Conservation (phyloP, 1,284 basidiomycete genomes). For the Tilletiaria anomala region DNA sequence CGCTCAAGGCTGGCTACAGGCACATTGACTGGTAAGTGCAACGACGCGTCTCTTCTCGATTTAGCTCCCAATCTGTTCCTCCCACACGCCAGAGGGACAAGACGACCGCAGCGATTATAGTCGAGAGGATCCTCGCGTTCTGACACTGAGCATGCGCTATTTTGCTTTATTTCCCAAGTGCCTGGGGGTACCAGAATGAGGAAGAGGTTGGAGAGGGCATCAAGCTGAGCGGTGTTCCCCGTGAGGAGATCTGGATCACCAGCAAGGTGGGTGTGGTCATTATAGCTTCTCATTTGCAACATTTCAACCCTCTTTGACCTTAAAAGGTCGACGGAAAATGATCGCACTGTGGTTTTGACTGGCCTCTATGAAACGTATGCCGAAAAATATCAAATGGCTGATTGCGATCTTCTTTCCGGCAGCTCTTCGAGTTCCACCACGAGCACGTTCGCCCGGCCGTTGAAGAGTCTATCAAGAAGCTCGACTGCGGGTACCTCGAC, state of each 20-base stretch:
- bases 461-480: slow-evolving; percentile 55
- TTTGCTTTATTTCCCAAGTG: slow-evolving; percentile 3
- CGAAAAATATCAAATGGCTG: background rate
- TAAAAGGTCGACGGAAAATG: slow-evolving; percentile 22
- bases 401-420: background rate
- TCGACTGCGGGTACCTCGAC: slow-evolving; percentile 62
- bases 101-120: too few species aligned
- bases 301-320: slow-evolving; percentile 52
- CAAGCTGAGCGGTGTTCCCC: slow-evolving; percentile 54
- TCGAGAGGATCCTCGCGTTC: background rate
- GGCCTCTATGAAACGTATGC: background rate
- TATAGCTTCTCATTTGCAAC: too few species aligned
- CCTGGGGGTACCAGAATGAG: slow-evolving; percentile 50
- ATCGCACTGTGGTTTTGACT: slow-evolving; percentile 3
- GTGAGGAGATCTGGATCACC: slow-evolving; percentile 69
- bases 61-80: background rate
- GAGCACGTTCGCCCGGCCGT: slow-evolving; percentile 45
- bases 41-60: background rate
- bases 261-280: slow-evolving; percentile 70
- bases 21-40: slow-evolving; percentile 36
- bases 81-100: too few species aligned
- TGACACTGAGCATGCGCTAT: background rate
- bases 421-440: slow-evolving; percentile 1
- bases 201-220: slow-evolving; percentile 73
- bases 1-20: slow-evolving; percentile 26